Evolutionary conservation across 2,329 filamentous ascomycete genomes (phyloP).

Genomic region (Aspergillus aculeatinus): DNA sequence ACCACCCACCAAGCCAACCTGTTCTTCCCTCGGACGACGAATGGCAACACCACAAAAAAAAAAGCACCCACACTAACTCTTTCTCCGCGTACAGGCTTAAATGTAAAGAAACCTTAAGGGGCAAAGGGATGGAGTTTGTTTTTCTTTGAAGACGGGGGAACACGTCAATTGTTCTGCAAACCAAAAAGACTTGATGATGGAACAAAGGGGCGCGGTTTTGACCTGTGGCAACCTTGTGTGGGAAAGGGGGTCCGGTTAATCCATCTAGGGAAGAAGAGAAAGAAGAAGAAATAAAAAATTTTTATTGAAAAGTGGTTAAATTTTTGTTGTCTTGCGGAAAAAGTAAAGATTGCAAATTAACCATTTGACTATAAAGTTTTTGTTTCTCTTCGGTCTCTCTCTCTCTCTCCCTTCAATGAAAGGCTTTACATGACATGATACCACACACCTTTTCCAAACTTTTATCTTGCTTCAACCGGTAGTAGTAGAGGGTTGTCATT

Average conservation of each 20-base stretch:
- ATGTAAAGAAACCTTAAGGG: constrained; percentile 15
- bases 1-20: background rate
- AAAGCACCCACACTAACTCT: constrained; percentile 6
- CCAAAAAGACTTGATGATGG: constrained; percentile 4
- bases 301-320: background rate
- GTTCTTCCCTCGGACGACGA: background rate
- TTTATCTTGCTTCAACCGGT: background rate
- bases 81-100: constrained; percentile 30
- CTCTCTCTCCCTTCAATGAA: constrained; percentile 22
- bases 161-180: constrained; percentile 21
- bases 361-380: constrained; percentile 15
- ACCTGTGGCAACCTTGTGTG: background rate
- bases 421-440: constrained; percentile 40
- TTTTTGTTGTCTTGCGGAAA: constrained; percentile 6
- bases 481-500: too few relatives aligned
- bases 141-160: background rate
- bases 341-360: constrained; percentile 35
- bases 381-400: background rate
- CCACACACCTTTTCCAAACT: constrained; percentile 2
- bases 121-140: background rate
- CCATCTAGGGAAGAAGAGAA: background rate
- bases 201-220: background rate
- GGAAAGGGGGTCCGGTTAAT: background rate
- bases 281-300: background rate
- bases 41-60: background rate